Conservation (phyloP, 1,284 basidiomycete species). For the Tilletia caries region DNA sequence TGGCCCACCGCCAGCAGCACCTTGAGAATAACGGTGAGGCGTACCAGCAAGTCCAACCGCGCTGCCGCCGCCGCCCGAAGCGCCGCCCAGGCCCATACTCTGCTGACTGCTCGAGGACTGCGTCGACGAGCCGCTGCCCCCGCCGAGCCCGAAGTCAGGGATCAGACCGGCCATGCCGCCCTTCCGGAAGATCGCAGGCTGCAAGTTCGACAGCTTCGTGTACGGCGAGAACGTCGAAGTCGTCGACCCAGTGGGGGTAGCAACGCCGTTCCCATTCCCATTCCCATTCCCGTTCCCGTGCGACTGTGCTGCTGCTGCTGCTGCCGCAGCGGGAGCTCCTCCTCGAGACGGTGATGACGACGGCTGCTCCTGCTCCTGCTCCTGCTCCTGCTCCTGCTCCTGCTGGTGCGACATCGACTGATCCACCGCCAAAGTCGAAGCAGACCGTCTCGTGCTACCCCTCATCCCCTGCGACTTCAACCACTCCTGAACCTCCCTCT, state of each 20-base stretch:
- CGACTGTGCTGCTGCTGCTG: background rate
- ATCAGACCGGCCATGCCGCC: background rate
- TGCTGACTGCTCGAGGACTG: too few relatives aligned
- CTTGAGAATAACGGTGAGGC: too few relatives aligned
- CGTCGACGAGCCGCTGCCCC: too few relatives aligned
- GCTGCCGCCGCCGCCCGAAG: too few relatives aligned
- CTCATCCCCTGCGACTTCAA: background rate
- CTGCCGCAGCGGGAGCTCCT: background rate
- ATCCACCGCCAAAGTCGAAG: background rate
- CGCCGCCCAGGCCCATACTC: too few relatives aligned
- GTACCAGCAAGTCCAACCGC: too few relatives aligned
- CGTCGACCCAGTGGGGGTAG: too few relatives aligned
- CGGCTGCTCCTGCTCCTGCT: background rate
- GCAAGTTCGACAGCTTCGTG: conserved; percentile 3
- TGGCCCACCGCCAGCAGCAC: too few relatives aligned
- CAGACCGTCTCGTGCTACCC: background rate
- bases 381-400: background rate
- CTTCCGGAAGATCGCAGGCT: background rate
- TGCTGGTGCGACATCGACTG: too few relatives aligned
- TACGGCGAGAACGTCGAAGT: background rate
- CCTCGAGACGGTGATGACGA: background rate
- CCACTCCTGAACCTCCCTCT: conserved; percentile 4
- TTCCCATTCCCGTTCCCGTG: too few relatives aligned
- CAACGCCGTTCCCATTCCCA: too few relatives aligned
- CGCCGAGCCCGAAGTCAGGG: background rate